Percentiles rank a stretch among this genome's conserved stretches.
These are phyloP conservation scores for Arachis hypogaea DNA, from an alignment of 306 rosid genomes.

Conservation along the genomic window DNA sequence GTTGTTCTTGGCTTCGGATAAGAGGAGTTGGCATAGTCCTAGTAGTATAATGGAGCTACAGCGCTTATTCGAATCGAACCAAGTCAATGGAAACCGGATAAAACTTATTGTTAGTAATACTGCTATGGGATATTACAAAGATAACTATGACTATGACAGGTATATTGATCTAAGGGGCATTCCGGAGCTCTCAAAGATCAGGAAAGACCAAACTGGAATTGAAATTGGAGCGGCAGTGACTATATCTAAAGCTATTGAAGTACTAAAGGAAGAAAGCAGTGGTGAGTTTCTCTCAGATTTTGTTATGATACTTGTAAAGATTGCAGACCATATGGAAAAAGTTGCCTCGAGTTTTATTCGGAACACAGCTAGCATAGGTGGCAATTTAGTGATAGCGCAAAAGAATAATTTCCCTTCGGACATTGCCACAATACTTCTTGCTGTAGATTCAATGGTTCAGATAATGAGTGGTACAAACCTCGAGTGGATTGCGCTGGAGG, in stretches of 20 bases:
- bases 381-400: conserved; percentile 88
- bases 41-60: conserved; percentile 39
- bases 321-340: conserved; percentile 70
- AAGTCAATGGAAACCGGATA: conserved; percentile 27
- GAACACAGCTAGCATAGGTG: conserved; percentile 80
- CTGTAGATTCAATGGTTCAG: conserved; percentile 62
- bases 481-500: conserved; percentile 64
- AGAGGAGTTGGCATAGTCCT: conserved; percentile 42
- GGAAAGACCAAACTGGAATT: conserved; percentile 57
- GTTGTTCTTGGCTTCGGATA: conserved; percentile 34
- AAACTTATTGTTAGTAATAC: conserved; percentile 75
- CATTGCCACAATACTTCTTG: conserved; percentile 69
- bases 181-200: conserved; percentile 60
- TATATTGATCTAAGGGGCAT: conserved; percentile 62
- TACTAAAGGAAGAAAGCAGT: conserved; percentile 43
- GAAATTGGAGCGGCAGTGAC: conserved; percentile 73
- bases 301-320: conserved; percentile 47
- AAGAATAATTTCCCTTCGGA: conserved; percentile 79
- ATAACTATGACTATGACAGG: conserved; percentile 48
- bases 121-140: conserved; percentile 76
- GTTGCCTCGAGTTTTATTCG: conserved; percentile 66
- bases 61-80: conserved; percentile 25
- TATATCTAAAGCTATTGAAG: conserved; percentile 68
- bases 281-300: conserved; percentile 44
- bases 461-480: conserved; percentile 55